Percentiles rank a stretch among this genome's conserved stretches.
These are phyloP conservation scores for Heterobasidion occidentale DNA, from an alignment of 1,284 basidiomycete species.

Conservation along the genomic window DNA sequence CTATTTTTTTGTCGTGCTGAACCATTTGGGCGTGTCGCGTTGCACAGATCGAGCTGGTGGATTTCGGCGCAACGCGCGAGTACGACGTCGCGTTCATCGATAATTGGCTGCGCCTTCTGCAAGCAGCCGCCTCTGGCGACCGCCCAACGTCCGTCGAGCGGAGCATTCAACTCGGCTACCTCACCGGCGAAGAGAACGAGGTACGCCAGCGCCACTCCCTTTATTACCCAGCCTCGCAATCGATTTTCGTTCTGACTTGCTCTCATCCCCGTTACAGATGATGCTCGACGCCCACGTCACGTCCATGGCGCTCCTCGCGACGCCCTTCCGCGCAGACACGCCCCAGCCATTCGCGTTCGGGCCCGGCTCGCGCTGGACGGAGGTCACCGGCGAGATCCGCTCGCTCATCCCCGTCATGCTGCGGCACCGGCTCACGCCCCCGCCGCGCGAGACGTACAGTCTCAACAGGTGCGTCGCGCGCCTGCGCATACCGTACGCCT, in stretches of 20 bases:
- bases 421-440: constrained; percentile 76
- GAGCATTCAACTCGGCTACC: constrained; percentile 80
- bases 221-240: constrained; percentile 1
- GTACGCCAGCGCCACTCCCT: no score
- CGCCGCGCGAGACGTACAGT: constrained; percentile 91
- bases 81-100: constrained; percentile 89
- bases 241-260: not conserved
- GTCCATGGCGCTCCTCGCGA: constrained; percentile 78
- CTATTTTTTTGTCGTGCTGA: not conserved
- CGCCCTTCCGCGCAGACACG: constrained; percentile 65
- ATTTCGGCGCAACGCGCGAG: constrained; percentile 91
- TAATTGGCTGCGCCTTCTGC: constrained; percentile 76
- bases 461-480: constrained; percentile 59
- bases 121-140: constrained; percentile 72
- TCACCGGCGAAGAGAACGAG: constrained; percentile 85
- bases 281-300: constrained; percentile 89
- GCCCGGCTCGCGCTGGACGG: constrained; percentile 51
- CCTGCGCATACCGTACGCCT: not conserved
- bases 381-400: constrained; percentile 70
- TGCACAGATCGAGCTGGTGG: constrained; percentile 77
- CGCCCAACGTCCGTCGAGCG: constrained; percentile 62
- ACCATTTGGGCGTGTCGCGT: no score
- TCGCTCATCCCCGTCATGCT: constrained; percentile 90
- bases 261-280: no score
- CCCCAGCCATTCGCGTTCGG: constrained; percentile 70